Percentiles rank a stretch among this genome's conserved stretches.
Conservation (phyloP, 768 basidiomycete genomes). For the Russula virescens region DNA sequence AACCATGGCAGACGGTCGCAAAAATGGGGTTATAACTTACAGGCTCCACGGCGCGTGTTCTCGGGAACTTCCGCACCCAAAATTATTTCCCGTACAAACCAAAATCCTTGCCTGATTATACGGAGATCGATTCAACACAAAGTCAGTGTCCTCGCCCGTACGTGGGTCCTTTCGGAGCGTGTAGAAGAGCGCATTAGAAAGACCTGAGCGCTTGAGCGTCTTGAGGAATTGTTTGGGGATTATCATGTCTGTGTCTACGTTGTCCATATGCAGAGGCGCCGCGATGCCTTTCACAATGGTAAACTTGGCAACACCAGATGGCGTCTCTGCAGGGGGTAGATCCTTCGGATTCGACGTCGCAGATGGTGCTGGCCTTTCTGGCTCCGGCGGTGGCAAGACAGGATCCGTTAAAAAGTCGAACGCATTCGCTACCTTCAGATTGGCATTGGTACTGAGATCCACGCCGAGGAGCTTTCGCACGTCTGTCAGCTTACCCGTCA, state of each 20-base stretch:
- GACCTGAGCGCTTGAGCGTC: constrained; percentile 58
- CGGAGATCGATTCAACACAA: constrained; percentile 55
- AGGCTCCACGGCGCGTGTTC: constrained; percentile 58
- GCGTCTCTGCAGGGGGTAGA: constrained; percentile 29
- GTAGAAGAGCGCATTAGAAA: constrained; percentile 54
- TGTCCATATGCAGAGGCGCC: constrained; percentile 48
- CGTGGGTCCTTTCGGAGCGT: constrained; percentile 45
- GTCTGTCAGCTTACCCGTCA: constrained; percentile 53
- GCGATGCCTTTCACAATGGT: constrained; percentile 46
- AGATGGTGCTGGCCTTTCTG: constrained; percentile 27
- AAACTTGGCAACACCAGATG: constrained; percentile 38
- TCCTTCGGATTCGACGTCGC: constrained; percentile 25
- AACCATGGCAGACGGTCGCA: neutral
- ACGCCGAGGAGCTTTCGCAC: constrained; percentile 47
- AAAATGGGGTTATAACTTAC: constrained; percentile 29
- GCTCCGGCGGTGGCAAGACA: constrained; percentile 37
- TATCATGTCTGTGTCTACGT: constrained; percentile 63
- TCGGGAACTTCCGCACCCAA: constrained; percentile 56
- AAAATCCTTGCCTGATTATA: constrained; percentile 49
- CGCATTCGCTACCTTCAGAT: constrained; percentile 64
- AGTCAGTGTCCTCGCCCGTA: constrained; percentile 50
- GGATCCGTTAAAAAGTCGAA: constrained; percentile 74
- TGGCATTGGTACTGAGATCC: constrained; percentile 31
- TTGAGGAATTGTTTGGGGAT: constrained; percentile 65
- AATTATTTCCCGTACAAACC: constrained; percentile 55